Conservation (phyloP, 1,284 basidiomycete genomes). For the Schizophyllum commune region DNA sequence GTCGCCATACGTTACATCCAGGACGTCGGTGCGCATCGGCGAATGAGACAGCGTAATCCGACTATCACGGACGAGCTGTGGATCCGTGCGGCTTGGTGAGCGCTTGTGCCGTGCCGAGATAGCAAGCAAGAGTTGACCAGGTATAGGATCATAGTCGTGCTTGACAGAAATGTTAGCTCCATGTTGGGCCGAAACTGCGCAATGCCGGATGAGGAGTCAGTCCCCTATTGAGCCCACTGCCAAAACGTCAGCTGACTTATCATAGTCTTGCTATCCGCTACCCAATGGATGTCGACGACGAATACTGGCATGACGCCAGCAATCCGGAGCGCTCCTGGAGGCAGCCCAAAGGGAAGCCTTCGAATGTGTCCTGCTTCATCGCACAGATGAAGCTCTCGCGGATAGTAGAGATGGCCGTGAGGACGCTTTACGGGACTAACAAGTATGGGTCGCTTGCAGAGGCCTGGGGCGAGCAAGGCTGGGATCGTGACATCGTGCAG, state of each 20-base stretch:
- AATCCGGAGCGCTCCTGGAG: slow-evolving; percentile 18
- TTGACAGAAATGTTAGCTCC: slow-evolving; percentile 29
- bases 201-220: slow-evolving; percentile 41
- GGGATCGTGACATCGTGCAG: slow-evolving; percentile 37
- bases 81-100: slow-evolving; percentile 50
- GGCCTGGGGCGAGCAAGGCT: slow-evolving; percentile 24
- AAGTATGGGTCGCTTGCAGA: slow-evolving; percentile 27
- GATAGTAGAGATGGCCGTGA: slow-evolving; percentile 35
- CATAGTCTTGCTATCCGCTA: slow-evolving; percentile 34
- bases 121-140: background rate
- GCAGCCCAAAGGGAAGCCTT: slow-evolving; percentile 27
- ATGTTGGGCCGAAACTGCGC: slow-evolving; percentile 40
- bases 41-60: background rate
- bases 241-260: background rate
- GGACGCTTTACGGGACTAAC: slow-evolving; percentile 43
- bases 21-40: slow-evolving; percentile 24
- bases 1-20: slow-evolving; percentile 42
- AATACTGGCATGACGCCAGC: slow-evolving; percentile 31
- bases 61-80: slow-evolving; percentile 31
- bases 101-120: background rate
- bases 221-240: background rate
- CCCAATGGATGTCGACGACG: slow-evolving; percentile 44
- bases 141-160: slow-evolving; percentile 19
- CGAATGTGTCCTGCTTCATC: slow-evolving; percentile 34
- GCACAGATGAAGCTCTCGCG: slow-evolving; percentile 38